These are phyloP conservation scores for Ophiostoma pallidulum DNA, from an alignment of 2,329 filamentous ascomycete genomes.

Conservation along the genomic window DNA sequence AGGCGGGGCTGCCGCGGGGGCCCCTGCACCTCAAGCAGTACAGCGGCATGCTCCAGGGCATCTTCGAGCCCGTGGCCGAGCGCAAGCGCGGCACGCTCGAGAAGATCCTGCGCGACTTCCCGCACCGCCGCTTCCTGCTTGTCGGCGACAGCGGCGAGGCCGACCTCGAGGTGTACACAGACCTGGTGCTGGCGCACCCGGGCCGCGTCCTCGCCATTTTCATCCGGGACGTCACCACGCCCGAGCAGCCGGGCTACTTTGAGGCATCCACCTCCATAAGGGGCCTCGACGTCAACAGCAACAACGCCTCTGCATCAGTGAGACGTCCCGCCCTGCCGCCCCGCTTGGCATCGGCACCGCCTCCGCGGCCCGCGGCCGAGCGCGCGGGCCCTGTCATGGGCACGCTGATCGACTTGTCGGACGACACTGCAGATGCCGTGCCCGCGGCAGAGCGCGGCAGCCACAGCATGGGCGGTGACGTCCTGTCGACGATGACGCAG, in stretches of 20 bases:
- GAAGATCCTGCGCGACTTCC: slow-evolving; percentile 80
- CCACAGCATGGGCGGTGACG: background rate
- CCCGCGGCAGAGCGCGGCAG: background rate
- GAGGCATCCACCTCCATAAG: slow-evolving; percentile 43
- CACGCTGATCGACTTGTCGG: slow-evolving; percentile 52
- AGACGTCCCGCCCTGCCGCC: slow-evolving; percentile 6
- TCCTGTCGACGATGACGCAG: background rate
- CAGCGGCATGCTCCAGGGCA: slow-evolving; percentile 91
- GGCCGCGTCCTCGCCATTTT: slow-evolving; percentile 79
- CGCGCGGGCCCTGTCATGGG: slow-evolving; percentile 38
- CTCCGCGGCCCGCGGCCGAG: slow-evolving; percentile 17
- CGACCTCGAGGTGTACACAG: slow-evolving; percentile 93
- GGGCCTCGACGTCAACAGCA: slow-evolving; percentile 10
- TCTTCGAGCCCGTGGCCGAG: slow-evolving; percentile 95
- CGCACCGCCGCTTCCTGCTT: slow-evolving; percentile 76
- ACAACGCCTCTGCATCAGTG: slow-evolving; percentile 19
- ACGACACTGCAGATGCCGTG: slow-evolving; percentile 36
- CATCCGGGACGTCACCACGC: slow-evolving; percentile 89
- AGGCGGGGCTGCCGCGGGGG: slow-evolving; percentile 71
- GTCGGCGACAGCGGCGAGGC: slow-evolving; percentile 95
- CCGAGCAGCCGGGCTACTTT: slow-evolving; percentile 65
- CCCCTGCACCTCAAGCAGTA: slow-evolving; percentile 96
- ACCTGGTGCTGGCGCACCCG: slow-evolving; percentile 77
- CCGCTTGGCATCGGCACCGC: slow-evolving; percentile 21
- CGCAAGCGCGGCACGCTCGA: slow-evolving; percentile 84